Percentiles rank a stretch among this genome's conserved stretches.
phyloP scores from a whole-genome alignment of 208 protist species.

The Acanthamoeba lenticulata region DNA sequence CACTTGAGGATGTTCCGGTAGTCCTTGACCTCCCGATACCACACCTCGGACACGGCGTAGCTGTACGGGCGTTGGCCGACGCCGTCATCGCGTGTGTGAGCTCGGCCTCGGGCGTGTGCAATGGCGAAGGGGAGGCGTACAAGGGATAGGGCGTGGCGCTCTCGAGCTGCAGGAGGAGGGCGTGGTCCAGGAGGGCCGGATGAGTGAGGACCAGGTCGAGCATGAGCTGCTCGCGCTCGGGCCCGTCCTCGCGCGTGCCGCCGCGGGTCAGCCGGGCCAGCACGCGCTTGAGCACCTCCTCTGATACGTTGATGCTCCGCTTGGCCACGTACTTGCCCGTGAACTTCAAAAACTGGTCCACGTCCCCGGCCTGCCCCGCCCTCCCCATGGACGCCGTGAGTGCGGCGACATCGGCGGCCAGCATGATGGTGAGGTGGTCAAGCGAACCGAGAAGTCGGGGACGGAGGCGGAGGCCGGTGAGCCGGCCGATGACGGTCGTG shows the following conservation, averaged over 20 bases:
- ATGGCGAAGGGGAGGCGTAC: neutral
- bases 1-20: slow-evolving; percentile 25
- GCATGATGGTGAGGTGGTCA: neutral
- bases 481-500: neutral
- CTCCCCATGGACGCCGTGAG: no score
- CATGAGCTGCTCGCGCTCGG: slow-evolving; percentile 42
- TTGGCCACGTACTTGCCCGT: slow-evolving; percentile 42
- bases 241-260: slow-evolving; percentile 2
- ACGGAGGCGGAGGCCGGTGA: neutral
- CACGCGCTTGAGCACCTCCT: slow-evolving; percentile 46
- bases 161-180: slow-evolving; percentile 11
- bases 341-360: slow-evolving; percentile 27
- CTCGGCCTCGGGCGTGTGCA: no score
- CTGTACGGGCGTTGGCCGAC: neutral
- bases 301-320: slow-evolving; percentile 12
- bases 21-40: slow-evolving; percentile 35
- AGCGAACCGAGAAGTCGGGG: neutral
- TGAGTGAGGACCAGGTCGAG: slow-evolving; percentile 31
- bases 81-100: neutral
- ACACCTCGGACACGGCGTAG: slow-evolving; percentile 57
- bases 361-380: slow-evolving; percentile 7
- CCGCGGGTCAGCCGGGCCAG: slow-evolving; percentile 4
- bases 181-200: neutral
- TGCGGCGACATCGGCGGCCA: neutral
- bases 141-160: slow-evolving; percentile 37